Base-by-base conservation (phyloP, 805 yeast species). In the Metschnikowia matae region DNA sequence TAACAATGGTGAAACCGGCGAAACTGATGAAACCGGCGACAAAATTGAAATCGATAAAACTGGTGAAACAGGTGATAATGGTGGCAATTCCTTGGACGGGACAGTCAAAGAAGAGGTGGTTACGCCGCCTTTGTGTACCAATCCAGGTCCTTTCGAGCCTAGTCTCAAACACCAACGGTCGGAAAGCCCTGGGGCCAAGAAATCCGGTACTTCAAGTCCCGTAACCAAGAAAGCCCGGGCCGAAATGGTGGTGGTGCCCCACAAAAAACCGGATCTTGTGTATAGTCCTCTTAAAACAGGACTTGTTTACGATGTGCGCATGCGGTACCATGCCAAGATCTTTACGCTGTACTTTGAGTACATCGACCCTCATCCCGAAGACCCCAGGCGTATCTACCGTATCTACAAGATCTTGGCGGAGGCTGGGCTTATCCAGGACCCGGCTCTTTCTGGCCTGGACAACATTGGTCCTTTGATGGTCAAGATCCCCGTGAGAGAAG, bases 331-430 rank as follows among this genome's bases (percentile, higher is more conserved):
- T 66, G 96, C 97, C 37, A 89, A 90, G 64, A 85, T 94, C 48
- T 91, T 87, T 70, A 89, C 96, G 3, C 86, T 94, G 1, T 89
- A 92, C 58, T 87, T 82, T 60, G 97, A 92, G 66, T 92, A 92
- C 68, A 89, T 92, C 47, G 99, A 94, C 64, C 99, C 98, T 2
- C 99, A 94, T 65, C 99, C 99, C 4, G 99, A 94, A 66, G 99
- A 94, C 64, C 99, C 99, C 10, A 79, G 99, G 54, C 82, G 99
- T 58, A 91, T 92, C 35, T 94, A 91, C 69, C 79, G 98, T 50
- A 88, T 94, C 43, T 94, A 94, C 72, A 90, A 94, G 69, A 86
- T 87, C 39, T 77, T 94, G 40, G 97, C 97, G 0, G 97, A 94
- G 63, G 90, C 94, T 36, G 99, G 99, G 0, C 75, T 94, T 14